Evolutionary conservation across 108 stramenopile species (phyloP), one percentile per base, ranked within the genome.

Genomic region (Cyclotella baltica): DNA sequence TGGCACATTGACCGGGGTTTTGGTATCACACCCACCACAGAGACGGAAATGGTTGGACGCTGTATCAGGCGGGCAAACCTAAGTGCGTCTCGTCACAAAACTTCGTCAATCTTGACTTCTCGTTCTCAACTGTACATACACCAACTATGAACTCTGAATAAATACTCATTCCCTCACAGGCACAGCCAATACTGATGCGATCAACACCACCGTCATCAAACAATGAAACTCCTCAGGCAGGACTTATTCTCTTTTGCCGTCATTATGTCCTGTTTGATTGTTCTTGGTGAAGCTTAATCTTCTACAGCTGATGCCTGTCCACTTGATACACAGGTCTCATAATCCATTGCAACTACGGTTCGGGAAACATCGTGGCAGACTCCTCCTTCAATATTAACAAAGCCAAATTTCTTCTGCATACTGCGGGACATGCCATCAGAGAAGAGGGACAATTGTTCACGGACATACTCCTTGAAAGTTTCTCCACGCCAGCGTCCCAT

Each of bases 401-500:
- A n/a, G n/a, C n/a, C n/a, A n/a, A n/a, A n/a, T n/a, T 10, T 46
- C 15, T 46, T 10, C 15, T 46, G 10, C 61, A 62, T 62, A 8
- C 6, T 8, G 19, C 9, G 28, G 11, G 61, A 62, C 61, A 62
- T 62, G 25, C 61, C 30, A 10, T 11, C 33, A 10, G 61, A 28
- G n/a, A 33, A 62, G n/a, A 25, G 19, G 11, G 9, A 1, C 1
- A 46, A 11, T 3, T 67, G 28, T 22, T 47, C 43, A 10, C 37
- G 2, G 43, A 40, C 47, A 46, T 25, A 47, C 23, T 46, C 23
- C 30, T 35, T 67, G 1, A 67, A 67, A 1, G 22, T 67, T 1
- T 10, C 65, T 30, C 40, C 5, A 2, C 40, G 15, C 65, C 65
- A 67, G 2, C 46, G 4, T 20, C 65, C 65, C 65, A 67, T 47